Evolutionary conservation across 1,139 yeast species (phyloP), one percentile per base, ranked within the genome.

Genomic region (Kodamaea sp.): DNA sequence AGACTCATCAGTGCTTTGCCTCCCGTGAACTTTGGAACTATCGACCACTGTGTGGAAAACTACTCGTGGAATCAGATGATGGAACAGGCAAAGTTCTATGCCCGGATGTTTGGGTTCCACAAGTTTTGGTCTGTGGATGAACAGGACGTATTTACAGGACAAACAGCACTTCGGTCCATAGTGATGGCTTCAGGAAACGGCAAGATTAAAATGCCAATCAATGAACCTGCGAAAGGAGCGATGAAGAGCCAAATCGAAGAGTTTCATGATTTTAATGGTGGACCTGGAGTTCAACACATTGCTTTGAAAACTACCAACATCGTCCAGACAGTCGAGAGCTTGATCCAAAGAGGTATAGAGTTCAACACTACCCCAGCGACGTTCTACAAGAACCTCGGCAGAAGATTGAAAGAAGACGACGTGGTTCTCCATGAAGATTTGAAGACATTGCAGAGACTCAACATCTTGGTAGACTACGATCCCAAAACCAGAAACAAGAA

Each of bases 41-140:
- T 86, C 43, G 95, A 86, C 53, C 95, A 86, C 49, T 80, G 88
- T 51, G 95, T 86, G 10, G 89, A 83, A 44, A 86, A 85, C 57
- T 83, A 79, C 49, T 75, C 75, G 26, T 83, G 90, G 90, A 63
- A 79, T 48, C 66, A 73, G 48, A 79, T 85, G 85, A 69, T 70
- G 32, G 47, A 47, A 2, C 76, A 78, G 2, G 83, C 88, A 41
- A 60, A 58, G 13, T 70, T 75, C 37, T 86, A 86, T 54, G 76
- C 80, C 20, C 55, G 61, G 12, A 74, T 76, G 5, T 76, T 86
- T 49, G 90, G 90, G 0, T 83, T 86, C 57, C 89, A 80, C 48
- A 69, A 79, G 47, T 86, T 77, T 55, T 84, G 95, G 95, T 81
- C 92, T 0, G 94, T 83, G 13, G 95, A 85, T 57, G 94, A 86